Evolutionary conservation across 768 basidiomycete genomes (phyloP), one percentile per base, ranked within the genome.

Genomic region (Leucosporidium scottii): DNA sequence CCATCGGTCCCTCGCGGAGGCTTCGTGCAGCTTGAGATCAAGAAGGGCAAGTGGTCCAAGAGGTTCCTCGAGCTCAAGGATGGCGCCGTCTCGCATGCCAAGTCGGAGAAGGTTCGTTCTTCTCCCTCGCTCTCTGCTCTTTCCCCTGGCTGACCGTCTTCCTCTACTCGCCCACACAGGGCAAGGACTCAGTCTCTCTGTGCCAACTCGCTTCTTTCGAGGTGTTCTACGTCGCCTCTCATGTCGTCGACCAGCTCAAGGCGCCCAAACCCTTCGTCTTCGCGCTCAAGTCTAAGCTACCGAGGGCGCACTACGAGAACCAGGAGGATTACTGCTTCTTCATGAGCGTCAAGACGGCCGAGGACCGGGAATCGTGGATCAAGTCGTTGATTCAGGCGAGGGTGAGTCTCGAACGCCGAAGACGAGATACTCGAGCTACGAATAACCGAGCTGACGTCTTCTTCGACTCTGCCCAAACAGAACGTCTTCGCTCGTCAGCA

Each of bases 11-110:
- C 28, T 81, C 82, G 59, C 77, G 72, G 5, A 74, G 83, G 87
- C 9, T 92, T 86, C 74, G 85, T 97, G 30, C 90, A 97, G 77
- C 89, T 86, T 84, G 91, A 94, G 80, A 82, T 81, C 55, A 97
- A 94, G 79, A 85, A 87, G 67, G 92, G 92, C 47, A 96, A 96
- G 78, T 99, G 94, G 96, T 87, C 82, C 64, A 97, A 97, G 79
- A 84, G 91, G 44, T 93, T 87, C 85, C 81, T 99, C 76, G 85
- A 87, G 74, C 83, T 96, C 30, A 83, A 90, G 58, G 91, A 93
- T 74, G 90, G 93, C 71, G 84, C 85, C 67, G 76, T 98, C 62
- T 94, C 87, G 83, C 76, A 94, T 48, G 87, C 90, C 36, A 98
- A 97, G 79, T 87, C 89, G 23, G 91, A 96, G 63, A 87, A 85